Evolutionary conservation across 768 basidiomycete species (phyloP), one percentile per base, ranked within the genome.

Genomic region (Suillus occidentalis): DNA sequence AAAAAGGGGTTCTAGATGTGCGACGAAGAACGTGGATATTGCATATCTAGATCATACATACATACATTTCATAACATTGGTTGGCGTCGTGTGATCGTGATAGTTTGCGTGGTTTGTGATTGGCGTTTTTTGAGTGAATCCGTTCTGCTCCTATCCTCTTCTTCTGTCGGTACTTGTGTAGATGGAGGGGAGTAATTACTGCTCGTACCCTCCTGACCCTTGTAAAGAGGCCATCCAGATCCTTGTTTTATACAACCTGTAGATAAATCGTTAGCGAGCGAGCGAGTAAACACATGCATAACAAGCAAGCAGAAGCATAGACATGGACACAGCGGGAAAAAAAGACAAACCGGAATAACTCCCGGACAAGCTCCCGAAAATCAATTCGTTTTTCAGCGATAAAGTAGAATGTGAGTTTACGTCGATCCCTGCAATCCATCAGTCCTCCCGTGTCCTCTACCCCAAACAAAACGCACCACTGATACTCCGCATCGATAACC

Each of bases 391-490:
- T 95, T 70, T 97, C 95, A 62, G 97, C 95, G 65, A 96, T 82
- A 76, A 97, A 99, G 80, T 99, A 99, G 82, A 98, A 98, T 0
- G 97, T 99, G 67, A 99, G 79, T 80, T 99, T 99, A 76, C 95
- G 92, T 65, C 97, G 92, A 78, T 99, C 97, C 94, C 94, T 95
- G 70, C 25, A 59, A 16, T 1, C 31, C 60, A 14, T 67, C 42
- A 60, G 39, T 13, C 47, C 22, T 22, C 49, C 22, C 7, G 49
- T 14, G 22, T 16, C 25, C 13, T 50, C 22, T 8, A n/a, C 14
- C 3, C 14, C 22, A 13, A 18, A 63, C 53, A 1, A 16, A 43
- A 79, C 90, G 36, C 63, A 95, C 95, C 95, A 99, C 74, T 99
- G 97, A 80, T 96, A 99, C 78, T 99, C 97, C 39, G 96, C 97